Base-by-base conservation (phyloP, 2,329 filamentous ascomycete species). In the Xylariaceae sp. region DNA sequence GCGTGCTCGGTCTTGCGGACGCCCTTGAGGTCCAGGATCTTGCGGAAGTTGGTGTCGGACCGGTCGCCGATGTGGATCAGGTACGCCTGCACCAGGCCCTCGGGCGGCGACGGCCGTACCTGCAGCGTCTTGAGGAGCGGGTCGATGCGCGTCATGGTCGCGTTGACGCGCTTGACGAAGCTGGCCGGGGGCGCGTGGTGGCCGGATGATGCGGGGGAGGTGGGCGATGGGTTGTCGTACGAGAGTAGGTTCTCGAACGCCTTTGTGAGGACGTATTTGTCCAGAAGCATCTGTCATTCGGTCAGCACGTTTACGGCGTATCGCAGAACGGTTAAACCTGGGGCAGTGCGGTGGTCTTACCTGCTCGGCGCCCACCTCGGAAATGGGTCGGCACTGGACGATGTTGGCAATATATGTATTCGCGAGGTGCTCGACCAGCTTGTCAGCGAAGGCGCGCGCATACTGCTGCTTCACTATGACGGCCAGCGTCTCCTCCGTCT, bases 11-110 rank as follows among this genome's bases (percentile, higher is more conserved):
- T 80, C 70, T 92, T 93, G 60, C 89, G 85, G 57, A 99, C 89
- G 45, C 95, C 95, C 74, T 99, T 99, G 61, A 99, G 82, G 48
- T 99, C 95, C 44, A 99, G 85, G 57, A 99, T 89, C 76, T 97
- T 98, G 70, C 88, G 88, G 83, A 99, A 99, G 75, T 99, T 99
- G 67, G 86, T 84, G 71, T 98, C 95, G 61, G 89, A 96, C 53
- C 90, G 88, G 78, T 99, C 95, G 64, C 86, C 92, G 63, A 99
- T 95, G 75, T 98, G 95, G 73, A 98, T 96, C 32, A 99, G 86
- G 72, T 99, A 99, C 32, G 95, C 95, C 76, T 98, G 93, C 0
- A 99, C 93, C 2, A 99, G 84, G 1, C 91, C 93, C 77, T 99
- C 95, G 0, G 93, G 90, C 0, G 95, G 95, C 3, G 89, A 90